Percentiles rank a stretch among this genome's conserved stretches.
Conservation (phyloP, 179 eudicot genomes). For the Heliamphora pulchella region DNA sequence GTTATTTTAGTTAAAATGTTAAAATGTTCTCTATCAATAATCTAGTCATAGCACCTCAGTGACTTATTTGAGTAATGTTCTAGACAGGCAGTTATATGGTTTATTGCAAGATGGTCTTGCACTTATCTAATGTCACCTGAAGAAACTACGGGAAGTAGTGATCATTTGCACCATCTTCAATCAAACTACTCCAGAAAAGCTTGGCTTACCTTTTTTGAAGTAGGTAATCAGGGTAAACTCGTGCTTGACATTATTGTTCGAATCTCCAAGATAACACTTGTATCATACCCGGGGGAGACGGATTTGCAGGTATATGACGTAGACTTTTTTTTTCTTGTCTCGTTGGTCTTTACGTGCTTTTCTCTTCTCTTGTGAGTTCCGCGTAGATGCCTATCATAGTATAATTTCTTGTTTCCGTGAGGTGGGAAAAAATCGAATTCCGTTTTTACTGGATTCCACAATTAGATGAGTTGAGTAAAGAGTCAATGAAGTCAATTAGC, state of each 20-base stretch:
- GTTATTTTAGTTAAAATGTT: too few relatives aligned
- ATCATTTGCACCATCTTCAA: conserved; percentile 15
- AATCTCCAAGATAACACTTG: conserved; percentile 58
- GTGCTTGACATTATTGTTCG: conserved; percentile 59
- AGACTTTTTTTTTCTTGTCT: background rate
- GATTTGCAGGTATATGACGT: conserved; percentile 72
- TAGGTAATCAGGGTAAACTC: conserved; percentile 53
- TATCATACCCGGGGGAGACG: conserved; percentile 85
- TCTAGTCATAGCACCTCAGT: conserved; percentile 1
- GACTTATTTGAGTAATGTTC: conserved; percentile 19
- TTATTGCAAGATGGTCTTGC: conserved; percentile 85
- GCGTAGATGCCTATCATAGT: background rate
- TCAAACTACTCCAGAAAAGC: conserved; percentile 37
- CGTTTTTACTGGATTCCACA: background rate
- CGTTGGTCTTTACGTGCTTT: background rate
- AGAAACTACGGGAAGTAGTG: conserved; percentile 33
- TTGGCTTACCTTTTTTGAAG: conserved; percentile 54
- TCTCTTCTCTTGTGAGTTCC: background rate
- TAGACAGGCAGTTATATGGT: conserved; percentile 85
- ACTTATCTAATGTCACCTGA: conserved; percentile 71
- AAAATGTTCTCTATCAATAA: background rate
- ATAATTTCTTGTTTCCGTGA: background rate
- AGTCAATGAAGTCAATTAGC: too few relatives aligned
- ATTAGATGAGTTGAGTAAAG: too few relatives aligned
- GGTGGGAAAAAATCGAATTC: background rate